Evolutionary conservation across 2,329 filamentous ascomycete genomes (phyloP).

Genomic region (Aspergillus aculeatinus): DNA sequence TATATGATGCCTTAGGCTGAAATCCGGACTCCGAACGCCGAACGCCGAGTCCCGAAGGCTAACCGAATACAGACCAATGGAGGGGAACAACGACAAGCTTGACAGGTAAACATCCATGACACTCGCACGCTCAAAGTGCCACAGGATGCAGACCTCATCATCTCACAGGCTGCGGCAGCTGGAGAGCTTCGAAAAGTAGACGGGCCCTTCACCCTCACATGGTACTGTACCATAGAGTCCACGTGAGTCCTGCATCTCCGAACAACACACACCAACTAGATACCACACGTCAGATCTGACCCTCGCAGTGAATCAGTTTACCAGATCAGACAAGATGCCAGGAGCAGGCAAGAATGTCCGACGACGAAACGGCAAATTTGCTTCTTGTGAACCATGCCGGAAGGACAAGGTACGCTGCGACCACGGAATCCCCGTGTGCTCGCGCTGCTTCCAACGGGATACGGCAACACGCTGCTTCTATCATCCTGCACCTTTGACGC

Average conservation of each 20-base stretch:
- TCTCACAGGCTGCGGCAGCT: no score
- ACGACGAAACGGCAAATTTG: constrained; percentile 31
- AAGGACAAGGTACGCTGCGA: constrained; percentile 35
- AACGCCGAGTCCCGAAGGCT: background rate
- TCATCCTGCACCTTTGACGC: constrained; percentile 34
- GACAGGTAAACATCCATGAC: background rate
- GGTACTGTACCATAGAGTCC: no score
- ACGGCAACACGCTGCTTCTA: constrained; percentile 28
- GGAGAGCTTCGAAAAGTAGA: no score
- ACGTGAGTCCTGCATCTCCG: no score
- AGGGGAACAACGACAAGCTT: background rate
- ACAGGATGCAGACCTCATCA: no score
- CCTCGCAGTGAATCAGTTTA: background rate
- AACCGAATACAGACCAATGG: background rate
- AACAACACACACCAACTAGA: background rate
- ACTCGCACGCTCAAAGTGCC: no score
- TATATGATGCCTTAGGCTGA: background rate
- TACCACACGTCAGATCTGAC: background rate
- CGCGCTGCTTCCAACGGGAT: constrained; percentile 28
- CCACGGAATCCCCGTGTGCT: constrained; percentile 28
- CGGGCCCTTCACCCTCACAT: no score
- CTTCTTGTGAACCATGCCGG: constrained; percentile 36
- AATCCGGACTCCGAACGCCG: constrained; percentile 4
- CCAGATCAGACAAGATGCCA: background rate
- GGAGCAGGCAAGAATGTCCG: constrained; percentile 16